Evolutionary conservation across 768 basidiomycete genomes (phyloP).

Genomic region (Tylopilus felleus): DNA sequence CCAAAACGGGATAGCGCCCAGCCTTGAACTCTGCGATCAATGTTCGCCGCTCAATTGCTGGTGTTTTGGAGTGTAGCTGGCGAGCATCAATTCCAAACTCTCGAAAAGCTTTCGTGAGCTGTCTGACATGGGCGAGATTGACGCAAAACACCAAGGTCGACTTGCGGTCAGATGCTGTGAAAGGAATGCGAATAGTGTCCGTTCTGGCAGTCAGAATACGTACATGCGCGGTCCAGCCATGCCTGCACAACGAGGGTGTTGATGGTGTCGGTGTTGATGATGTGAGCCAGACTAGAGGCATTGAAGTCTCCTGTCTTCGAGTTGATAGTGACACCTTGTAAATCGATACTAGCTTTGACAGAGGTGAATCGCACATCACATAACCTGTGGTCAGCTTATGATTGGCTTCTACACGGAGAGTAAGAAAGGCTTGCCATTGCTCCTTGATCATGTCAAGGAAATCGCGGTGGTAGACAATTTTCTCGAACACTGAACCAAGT

Average conservation of each 20-base stretch:
- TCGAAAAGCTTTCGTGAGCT: constrained; percentile 70
- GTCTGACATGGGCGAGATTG: constrained; percentile 73
- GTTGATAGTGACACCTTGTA: constrained; percentile 65
- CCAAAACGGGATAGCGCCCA: constrained; percentile 76
- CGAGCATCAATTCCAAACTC: constrained; percentile 80
- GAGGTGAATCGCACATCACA: constrained; percentile 84
- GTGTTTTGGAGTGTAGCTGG: constrained; percentile 70
- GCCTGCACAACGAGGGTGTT: constrained; percentile 76
- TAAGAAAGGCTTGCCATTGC: constrained; percentile 56
- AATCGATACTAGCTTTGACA: constrained; percentile 69
- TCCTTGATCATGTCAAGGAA: constrained; percentile 92
- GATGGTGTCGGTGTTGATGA: constrained; percentile 75
- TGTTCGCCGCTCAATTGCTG: constrained; percentile 55
- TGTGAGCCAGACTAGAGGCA: constrained; percentile 69
- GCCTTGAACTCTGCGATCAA: constrained; percentile 65
- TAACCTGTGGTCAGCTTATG: constrained; percentile 49
- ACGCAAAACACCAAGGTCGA: constrained; percentile 95
- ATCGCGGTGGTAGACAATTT: constrained; percentile 89
- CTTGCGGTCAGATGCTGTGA: constrained; percentile 51
- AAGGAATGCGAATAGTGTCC: constrained; percentile 3
- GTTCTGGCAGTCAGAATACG: constrained; percentile 17
- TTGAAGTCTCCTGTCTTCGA: constrained; percentile 77
- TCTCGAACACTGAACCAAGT: constrained; percentile 83
- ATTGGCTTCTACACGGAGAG: background rate
- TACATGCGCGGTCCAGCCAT: constrained; percentile 86